Evolutionary conservation across 306 rosid genomes (phyloP), one percentile per base, ranked within the genome.

Genomic region (Inga leiocalycina): DNA sequence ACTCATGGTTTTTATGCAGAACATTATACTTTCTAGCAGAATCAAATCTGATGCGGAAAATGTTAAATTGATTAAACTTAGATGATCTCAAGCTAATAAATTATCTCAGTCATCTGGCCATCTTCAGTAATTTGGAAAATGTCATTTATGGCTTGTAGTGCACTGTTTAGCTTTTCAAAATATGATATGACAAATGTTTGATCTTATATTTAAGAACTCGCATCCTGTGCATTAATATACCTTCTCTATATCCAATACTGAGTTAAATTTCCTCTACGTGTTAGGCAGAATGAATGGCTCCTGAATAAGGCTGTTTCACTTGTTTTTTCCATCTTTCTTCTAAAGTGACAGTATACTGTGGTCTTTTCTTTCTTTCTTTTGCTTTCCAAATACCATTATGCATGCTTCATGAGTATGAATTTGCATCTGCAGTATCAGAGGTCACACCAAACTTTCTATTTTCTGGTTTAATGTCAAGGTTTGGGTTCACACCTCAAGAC

Each of bases 261-360:
- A 84, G 74, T 84, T 65, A 72, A 12, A 44, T 57, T 75, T 66
- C 56, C 71, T 59, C 64, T n/a, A 64, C 64, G 52, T 75, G 78
- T 67, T 79, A 87, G 90, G 86, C 90, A 32, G 6, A 35, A 35
- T 0, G 39, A 35, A 35, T 35, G 39, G 39, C 5, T 35, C 39
- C 17, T 48, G 17, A 48, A 48, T 48, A 3, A 48, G 52, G 52
- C 52, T 10, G 52, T 10, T 48, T 48, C 52, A 13, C 52, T 9
- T 48, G 52, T 8, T 48, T 13, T 48, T 14, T 14, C 11, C 46
- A 1, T 12, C 52, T 48, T 10, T 48, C 52, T 13, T 10, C 17
- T 10, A 13, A 48, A 48, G 16, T 48, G 51, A 46, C 14, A 10
- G 51, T 48, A 48, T 48, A 48, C 2, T 48, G 3, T 48, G 16